Evolutionary conservation across 2,329 filamentous ascomycete species (phyloP).

Genomic region (Pseudocercospora macadamiae): DNA sequence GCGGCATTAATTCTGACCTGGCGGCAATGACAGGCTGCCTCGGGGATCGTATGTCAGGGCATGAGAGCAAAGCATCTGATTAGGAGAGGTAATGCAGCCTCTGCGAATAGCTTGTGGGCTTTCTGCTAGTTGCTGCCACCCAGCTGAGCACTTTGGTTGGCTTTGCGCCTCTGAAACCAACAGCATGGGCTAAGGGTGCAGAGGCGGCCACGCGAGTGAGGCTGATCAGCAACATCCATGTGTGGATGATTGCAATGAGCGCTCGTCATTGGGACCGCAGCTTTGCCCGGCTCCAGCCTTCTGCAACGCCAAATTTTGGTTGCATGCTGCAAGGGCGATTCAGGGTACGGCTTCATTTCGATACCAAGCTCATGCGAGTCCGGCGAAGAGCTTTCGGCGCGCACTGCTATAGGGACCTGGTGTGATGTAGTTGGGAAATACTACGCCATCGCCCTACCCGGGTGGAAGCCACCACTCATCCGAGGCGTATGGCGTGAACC

Average conservation of each 20-base stretch:
- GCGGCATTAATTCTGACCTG: neutral
- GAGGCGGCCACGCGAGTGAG: slow-evolving; percentile 4
- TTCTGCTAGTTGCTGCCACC: neutral
- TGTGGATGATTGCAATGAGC: neutral
- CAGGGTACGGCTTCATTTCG: neutral
- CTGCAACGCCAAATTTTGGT: neutral
- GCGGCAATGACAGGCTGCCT: neutral
- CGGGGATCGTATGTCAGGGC: neutral
- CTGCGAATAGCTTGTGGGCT: neutral
- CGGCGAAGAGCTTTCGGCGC: neutral
- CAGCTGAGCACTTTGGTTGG: neutral
- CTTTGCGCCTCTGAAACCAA: neutral
- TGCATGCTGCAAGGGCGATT: slow-evolving; percentile 3
- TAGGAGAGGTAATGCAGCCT: neutral
- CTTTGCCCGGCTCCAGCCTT: neutral
- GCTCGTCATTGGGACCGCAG: neutral
- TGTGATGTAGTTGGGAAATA: neutral
- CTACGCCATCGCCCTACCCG: neutral
- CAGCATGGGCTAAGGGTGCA: neutral
- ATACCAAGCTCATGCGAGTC: slow-evolving; percentile 3
- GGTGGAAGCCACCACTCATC: neutral
- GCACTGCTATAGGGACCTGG: neutral
- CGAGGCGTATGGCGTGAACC: neutral
- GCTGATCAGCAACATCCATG: neutral
- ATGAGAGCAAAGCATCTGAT: neutral